Evolutionary conservation across 768 basidiomycete species (phyloP), one percentile per base, ranked within the genome.

Genomic region (Rhizopogon rudus): DNA sequence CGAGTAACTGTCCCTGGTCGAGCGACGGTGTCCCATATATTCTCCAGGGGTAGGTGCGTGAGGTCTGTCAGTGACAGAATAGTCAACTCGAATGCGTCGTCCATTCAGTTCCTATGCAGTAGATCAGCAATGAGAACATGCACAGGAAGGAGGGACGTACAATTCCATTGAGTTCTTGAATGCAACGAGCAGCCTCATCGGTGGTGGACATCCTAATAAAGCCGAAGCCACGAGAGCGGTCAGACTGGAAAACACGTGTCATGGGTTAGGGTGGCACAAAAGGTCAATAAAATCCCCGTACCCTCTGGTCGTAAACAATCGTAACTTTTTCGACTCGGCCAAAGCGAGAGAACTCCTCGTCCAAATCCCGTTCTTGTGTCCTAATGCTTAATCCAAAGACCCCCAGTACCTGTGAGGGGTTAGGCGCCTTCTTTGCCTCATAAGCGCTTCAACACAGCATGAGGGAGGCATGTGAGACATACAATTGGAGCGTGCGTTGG

Each of bases 351-450:
- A 99, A 98, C 71, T 97, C 94, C 60, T 96, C 91, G 61, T 98
- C 93, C 46, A 99, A 76, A 67, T 98, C 96, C 41, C 90, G 83
- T 67, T 99, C 96, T 53, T 86, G 82, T 3, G 96, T 98, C 53
- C 95, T 84, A 54, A 99, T 96, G 63, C 93, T 95, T 41, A 98
- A 75, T n/a, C 96, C 96, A 61, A 98, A 99, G n/a, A 98, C 93
- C 55, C 96, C 96, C 58, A 99, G 79, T 33, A 96, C 93, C 57
- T 80, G 86, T 63, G 89, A 87, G 20, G 93, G 90, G 69, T 87
- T 88, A 48, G 92, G 91, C 62, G 88, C 88, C 90, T 92, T 81
- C 77, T 78, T 70, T 59, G 68, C 66, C 42, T 61, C 55, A 68
- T 81, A 59, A 80, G 74, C 54, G 69, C 55, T 59, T 54, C 51